Conservation (phyloP, 2,329 filamentous ascomycete species). For the Alternaria incomplexa region DNA sequence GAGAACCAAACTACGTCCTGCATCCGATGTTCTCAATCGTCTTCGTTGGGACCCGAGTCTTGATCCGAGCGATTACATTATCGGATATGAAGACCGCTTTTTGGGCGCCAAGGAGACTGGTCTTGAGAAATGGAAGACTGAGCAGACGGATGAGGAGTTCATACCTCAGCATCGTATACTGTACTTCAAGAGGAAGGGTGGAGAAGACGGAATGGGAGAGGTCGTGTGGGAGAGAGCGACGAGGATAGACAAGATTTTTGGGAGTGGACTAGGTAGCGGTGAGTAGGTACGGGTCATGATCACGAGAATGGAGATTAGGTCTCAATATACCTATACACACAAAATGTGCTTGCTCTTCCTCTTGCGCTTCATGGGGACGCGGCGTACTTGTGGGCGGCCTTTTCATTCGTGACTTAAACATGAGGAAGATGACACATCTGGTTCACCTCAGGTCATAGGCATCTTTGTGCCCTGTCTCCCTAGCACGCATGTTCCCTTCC, state of each 20-base stretch:
- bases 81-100: conserved; percentile 63
- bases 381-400: background rate
- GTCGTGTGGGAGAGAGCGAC: conserved; percentile 59
- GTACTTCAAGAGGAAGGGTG: conserved; percentile 54
- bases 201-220: conserved; percentile 32
- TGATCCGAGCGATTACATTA: conserved; percentile 54
- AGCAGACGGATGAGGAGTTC: conserved; percentile 62
- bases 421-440: background rate
- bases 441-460: background rate
- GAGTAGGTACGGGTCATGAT: background rate
- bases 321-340: too few species aligned
- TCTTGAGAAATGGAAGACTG: conserved; percentile 59
- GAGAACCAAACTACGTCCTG: conserved; percentile 40
- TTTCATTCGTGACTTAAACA: background rate
- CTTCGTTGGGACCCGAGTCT: conserved; percentile 58
- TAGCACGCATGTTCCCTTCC: background rate
- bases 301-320: too few species aligned
- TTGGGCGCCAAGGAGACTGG: conserved; percentile 56
- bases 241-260: conserved; percentile 56
- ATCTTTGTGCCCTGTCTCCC: background rate
- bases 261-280: conserved; percentile 44
- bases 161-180: conserved; percentile 62
- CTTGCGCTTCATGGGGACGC: background rate
- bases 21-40: conserved; percentile 56
- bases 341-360: too few species aligned